Evolutionary conservation across 164 flowering plant genomes (phyloP).

Genomic region (Magnolia changhungtana): DNA sequence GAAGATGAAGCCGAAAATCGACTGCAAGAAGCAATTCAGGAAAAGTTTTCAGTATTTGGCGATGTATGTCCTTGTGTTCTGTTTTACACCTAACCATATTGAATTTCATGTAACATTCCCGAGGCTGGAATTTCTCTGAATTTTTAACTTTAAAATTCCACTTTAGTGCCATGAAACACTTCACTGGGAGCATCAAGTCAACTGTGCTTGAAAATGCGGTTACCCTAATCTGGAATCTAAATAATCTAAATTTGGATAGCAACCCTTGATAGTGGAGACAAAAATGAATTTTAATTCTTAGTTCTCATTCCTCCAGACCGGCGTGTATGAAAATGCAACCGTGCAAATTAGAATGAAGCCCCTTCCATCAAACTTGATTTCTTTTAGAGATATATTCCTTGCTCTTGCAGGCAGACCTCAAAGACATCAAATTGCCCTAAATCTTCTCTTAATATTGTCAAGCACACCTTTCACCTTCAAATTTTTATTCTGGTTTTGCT

Average conservation of each 20-base stretch:
- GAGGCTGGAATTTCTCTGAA: background rate
- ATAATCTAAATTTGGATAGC: background rate
- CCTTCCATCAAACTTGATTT: too few species aligned
- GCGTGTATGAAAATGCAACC: too few species aligned
- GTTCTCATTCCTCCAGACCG: background rate
- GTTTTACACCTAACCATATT: background rate
- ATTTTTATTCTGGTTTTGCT: too few species aligned
- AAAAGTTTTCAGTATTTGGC: constrained; percentile 82
- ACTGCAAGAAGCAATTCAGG: constrained; percentile 93
- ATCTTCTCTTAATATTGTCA: too few species aligned
- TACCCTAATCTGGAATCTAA: background rate
- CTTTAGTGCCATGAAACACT: background rate
- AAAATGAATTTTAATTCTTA: background rate
- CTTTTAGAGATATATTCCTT: too few species aligned
- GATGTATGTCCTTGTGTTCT: constrained; percentile 54
- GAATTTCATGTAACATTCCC: background rate
- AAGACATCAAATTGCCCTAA: too few species aligned
- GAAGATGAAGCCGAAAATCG: constrained; percentile 95
- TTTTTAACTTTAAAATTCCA: background rate
- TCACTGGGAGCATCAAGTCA: background rate
- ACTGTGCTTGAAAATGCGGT: background rate
- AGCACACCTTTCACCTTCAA: too few species aligned
- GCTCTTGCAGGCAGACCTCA: too few species aligned
- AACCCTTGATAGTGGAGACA: background rate
- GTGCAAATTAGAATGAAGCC: too few species aligned